Evolutionary conservation across 805 yeast genomes (phyloP).

Genomic region (Yamadazyma laniorum): DNA sequence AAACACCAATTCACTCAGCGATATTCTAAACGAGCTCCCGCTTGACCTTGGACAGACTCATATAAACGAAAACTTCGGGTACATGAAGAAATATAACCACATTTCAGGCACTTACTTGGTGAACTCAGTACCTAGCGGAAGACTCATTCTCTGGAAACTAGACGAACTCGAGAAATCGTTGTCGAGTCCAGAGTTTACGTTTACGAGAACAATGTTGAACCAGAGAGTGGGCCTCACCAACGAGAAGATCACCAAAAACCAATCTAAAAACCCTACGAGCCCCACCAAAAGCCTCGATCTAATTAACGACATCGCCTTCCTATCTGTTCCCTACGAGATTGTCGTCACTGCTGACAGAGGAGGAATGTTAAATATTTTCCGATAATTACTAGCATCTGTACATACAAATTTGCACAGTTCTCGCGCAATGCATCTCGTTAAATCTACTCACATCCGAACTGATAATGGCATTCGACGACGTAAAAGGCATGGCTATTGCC

Average conservation of each 20-base stretch:
- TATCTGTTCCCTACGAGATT: slow-evolving; percentile 55
- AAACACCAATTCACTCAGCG: slow-evolving; percentile 14
- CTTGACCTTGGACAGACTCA: slow-evolving; percentile 11
- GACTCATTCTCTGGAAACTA: slow-evolving; percentile 13
- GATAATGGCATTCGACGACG: slow-evolving; percentile 50
- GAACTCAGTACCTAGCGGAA: slow-evolving; percentile 4
- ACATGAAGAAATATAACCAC: slow-evolving; percentile 8
- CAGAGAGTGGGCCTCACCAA: slow-evolving; percentile 9
- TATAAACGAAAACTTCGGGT: slow-evolving; percentile 1
- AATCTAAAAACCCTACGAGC: neutral
- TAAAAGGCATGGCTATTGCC: slow-evolving; percentile 65
- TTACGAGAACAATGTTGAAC: slow-evolving; percentile 8
- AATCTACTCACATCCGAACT: neutral
- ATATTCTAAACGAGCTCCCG: slow-evolving; percentile 10
- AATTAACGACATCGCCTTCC: slow-evolving; percentile 40
- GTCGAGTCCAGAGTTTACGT: slow-evolving; percentile 5
- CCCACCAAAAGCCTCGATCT: slow-evolving; percentile 29
- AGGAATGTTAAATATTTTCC: slow-evolving; percentile 45
- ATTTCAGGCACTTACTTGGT: slow-evolving; percentile 8
- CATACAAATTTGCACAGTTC: slow-evolving; percentile 19
- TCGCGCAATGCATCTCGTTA: neutral
- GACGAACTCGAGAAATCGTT: slow-evolving; percentile 12
- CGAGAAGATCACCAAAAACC: slow-evolving; percentile 4
- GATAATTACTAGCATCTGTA: neutral
- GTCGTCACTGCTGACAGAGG: slow-evolving; percentile 64